phyloP scores from a whole-genome alignment of 2,329 filamentous ascomycete genomes.

The Aureobasidium namibiae region DNA sequence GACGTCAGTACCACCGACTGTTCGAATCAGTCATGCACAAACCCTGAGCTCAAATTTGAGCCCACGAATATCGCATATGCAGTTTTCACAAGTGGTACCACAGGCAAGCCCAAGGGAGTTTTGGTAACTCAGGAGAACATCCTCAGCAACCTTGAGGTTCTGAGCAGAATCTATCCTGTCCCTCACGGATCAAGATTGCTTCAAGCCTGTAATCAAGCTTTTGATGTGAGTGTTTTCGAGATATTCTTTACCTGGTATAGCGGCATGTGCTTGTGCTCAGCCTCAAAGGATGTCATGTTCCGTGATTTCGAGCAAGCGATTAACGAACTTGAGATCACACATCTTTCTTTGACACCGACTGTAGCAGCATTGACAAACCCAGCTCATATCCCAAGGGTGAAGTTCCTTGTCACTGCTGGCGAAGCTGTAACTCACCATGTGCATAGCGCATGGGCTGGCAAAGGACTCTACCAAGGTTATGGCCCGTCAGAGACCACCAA shows the following conservation, averaged over 20 bases:
- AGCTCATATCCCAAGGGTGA: slow-evolving; percentile 57
- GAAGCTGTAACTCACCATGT: slow-evolving; percentile 71
- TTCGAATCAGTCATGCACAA: slow-evolving; percentile 25
- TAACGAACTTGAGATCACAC: slow-evolving; percentile 56
- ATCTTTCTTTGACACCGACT: slow-evolving; percentile 78
- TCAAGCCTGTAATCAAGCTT: slow-evolving; percentile 76
- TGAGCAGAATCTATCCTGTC: slow-evolving; percentile 59
- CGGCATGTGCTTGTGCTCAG: slow-evolving; percentile 72
- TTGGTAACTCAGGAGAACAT: slow-evolving; percentile 69
- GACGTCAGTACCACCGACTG: slow-evolving; percentile 27
- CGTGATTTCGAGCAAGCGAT: slow-evolving; percentile 63
- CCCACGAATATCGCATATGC: slow-evolving; percentile 59
- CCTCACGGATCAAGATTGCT: slow-evolving; percentile 52
- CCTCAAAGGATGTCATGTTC: slow-evolving; percentile 65
- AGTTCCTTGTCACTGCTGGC: slow-evolving; percentile 72
- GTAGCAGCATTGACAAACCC: slow-evolving; percentile 70
- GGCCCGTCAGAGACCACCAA: slow-evolving; percentile 83
- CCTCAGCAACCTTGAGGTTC: slow-evolving; percentile 61
- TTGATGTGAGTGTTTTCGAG: slow-evolving; percentile 83
- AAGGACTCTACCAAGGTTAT: slow-evolving; percentile 69
- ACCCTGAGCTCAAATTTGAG: slow-evolving; percentile 33
- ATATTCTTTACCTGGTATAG: slow-evolving; percentile 77
- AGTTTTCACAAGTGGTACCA: slow-evolving; percentile 78
- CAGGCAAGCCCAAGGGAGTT: slow-evolving; percentile 72
- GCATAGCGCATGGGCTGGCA: slow-evolving; percentile 57